phyloP scores from a whole-genome alignment of 1,139 yeast species.

The Pichia sp. region DNA sequence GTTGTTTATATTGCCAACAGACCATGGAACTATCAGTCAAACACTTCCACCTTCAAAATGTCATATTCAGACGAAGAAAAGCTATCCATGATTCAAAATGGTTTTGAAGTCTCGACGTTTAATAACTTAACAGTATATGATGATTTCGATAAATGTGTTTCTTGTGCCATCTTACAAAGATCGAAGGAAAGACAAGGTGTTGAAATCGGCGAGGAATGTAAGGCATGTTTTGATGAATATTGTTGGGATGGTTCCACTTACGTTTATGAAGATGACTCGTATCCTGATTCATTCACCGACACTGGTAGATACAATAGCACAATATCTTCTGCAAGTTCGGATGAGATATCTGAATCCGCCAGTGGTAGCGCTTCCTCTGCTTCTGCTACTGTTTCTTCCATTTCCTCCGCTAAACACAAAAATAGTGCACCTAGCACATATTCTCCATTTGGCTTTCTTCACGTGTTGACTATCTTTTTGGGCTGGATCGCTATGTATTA shows the following conservation, averaged over 20 bases:
- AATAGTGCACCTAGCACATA: background rate
- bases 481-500: background rate
- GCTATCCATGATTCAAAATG: conserved; percentile 59
- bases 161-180: conserved; percentile 84
- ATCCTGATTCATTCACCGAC: conserved; percentile 36
- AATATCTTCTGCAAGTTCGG: background rate
- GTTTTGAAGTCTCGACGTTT: conserved; percentile 71
- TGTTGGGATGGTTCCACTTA: conserved; percentile 58
- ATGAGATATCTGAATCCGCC: conserved; percentile 5
- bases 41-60: conserved; percentile 66
- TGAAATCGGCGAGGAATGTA: conserved; percentile 63
- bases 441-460: conserved; percentile 1
- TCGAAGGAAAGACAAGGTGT: conserved; percentile 65
- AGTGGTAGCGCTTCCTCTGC: conserved; percentile 4
- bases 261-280: conserved; percentile 8
- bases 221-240: conserved; percentile 59
- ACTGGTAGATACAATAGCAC: conserved; percentile 36
- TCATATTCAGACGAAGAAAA: conserved; percentile 53
- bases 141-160: conserved; percentile 74
- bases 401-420: conserved; percentile 6
- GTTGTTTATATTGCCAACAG: conserved; percentile 75
- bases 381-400: conserved; percentile 5
- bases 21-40: conserved; percentile 58
- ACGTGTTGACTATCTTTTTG: background rate
- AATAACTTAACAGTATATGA: conserved; percentile 63